phyloP scores from a whole-genome alignment of 495 filamentous ascomycete genomes.

The Trypethelium eluteriae region DNA sequence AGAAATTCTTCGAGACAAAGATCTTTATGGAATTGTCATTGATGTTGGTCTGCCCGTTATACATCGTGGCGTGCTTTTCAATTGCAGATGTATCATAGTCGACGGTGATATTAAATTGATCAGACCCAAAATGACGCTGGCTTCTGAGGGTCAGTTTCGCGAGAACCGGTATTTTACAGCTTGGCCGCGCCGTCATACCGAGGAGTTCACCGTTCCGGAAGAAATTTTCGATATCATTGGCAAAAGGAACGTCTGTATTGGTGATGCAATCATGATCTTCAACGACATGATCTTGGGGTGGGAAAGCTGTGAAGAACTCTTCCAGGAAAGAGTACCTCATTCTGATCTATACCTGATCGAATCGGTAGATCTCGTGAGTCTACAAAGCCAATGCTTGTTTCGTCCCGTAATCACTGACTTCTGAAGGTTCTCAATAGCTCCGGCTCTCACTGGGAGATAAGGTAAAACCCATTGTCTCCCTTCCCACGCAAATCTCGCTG shows the following conservation, averaged over 20 bases:
- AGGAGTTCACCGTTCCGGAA: conserved; percentile 66
- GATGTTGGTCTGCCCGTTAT: conserved; percentile 45
- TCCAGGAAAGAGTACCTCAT: conserved; percentile 17
- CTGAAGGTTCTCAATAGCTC: conserved; percentile 1
- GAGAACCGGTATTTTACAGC: conserved; percentile 68
- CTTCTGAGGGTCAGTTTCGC: conserved; percentile 65
- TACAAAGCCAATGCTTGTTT: no score
- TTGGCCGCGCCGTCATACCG: conserved; percentile 54
- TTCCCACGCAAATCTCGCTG: background rate
- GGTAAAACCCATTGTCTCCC: background rate
- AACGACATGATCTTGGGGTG: conserved; percentile 62
- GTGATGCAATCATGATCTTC: conserved; percentile 68
- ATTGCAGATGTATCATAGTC: conserved; percentile 62
- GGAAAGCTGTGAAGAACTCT: conserved; percentile 46
- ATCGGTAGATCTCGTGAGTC: background rate
- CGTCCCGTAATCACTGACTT: background rate
- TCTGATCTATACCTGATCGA: conserved; percentile 9
- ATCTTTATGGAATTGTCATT: conserved; percentile 67
- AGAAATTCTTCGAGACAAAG: conserved; percentile 54
- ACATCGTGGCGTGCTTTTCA: conserved; percentile 64
- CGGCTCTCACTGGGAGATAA: conserved; percentile 6
- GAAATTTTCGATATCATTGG: conserved; percentile 56
- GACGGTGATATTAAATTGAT: conserved; percentile 46
- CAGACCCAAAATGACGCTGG: conserved; percentile 76
- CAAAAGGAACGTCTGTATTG: conserved; percentile 57